A percentile compares a stretch with the other conserved stretches of the same genome.
phyloP scores from a whole-genome alignment of 345 rosid species.

The Citrus cavaleriei region DNA sequence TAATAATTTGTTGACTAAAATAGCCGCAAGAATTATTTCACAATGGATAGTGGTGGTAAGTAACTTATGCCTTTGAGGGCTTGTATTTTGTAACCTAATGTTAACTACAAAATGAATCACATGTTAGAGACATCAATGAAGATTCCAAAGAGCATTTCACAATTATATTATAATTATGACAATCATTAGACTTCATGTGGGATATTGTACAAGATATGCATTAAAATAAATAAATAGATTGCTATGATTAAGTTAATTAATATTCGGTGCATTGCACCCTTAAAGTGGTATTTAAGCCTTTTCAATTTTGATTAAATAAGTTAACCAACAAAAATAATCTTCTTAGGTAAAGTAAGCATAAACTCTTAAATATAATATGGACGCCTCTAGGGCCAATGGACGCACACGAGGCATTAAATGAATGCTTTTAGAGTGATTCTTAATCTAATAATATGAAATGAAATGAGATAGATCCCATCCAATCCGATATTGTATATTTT shows the following conservation, averaged over 20 bases:
- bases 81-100: constrained; percentile 15
- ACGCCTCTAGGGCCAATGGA: background rate
- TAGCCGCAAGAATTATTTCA: constrained; percentile 15
- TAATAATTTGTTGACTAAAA: constrained; percentile 18
- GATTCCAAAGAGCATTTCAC: constrained; percentile 8
- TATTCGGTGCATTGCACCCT: constrained; percentile 9
- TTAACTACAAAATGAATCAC: constrained; percentile 11
- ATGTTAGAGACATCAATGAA: constrained; percentile 22
- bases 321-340: constrained; percentile 7
- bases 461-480: background rate
- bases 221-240: background rate
- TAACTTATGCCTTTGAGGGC: background rate
- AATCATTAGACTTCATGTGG: constrained; percentile 32
- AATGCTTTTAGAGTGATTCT: background rate
- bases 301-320: constrained; percentile 12
- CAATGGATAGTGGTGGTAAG: constrained; percentile 10
- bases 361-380: background rate
- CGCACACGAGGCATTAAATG: background rate
- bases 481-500: background rate
- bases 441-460: background rate
- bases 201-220: constrained; percentile 15
- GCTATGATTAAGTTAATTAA: constrained; percentile 3
- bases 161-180: background rate
- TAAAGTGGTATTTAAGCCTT: constrained; percentile 12
- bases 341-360: constrained; percentile 13